Conservation (phyloP, 352 stramenopile genomes). For the Phytophthora cactorum region DNA sequence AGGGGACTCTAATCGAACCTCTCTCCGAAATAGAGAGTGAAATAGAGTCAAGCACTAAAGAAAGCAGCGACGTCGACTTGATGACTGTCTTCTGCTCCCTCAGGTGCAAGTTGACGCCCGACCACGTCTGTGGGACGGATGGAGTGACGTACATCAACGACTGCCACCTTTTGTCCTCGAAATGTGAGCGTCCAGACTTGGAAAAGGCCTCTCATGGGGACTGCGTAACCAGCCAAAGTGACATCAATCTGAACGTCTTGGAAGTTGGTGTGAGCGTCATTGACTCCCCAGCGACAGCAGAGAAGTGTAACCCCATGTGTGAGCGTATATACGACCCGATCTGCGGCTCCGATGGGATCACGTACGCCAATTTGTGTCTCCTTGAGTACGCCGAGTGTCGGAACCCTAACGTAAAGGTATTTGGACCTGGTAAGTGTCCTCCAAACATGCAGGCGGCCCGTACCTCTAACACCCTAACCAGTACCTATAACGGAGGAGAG, state of each 20-base stretch:
- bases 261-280: constrained; percentile 16
- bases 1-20: not conserved
- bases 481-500: constrained; percentile 11
- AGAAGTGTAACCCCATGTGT: constrained; percentile 62
- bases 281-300: constrained; percentile 4
- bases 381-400: constrained; percentile 55
- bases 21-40: not conserved
- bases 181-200: constrained; percentile 51
- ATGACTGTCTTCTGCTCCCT: constrained; percentile 38
- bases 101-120: constrained; percentile 39
- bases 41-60: not conserved
- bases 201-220: constrained; percentile 47
- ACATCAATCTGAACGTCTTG: constrained; percentile 18
- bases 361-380: constrained; percentile 69
- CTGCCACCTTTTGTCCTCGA: constrained; percentile 51
- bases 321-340: constrained; percentile 51
- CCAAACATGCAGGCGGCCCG: constrained; percentile 30
- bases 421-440: constrained; percentile 52
- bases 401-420: constrained; percentile 39
- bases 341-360: constrained; percentile 68
- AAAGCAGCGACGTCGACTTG: constrained; percentile 14
- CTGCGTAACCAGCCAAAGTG: constrained; percentile 17
- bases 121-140: constrained; percentile 58
- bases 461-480: constrained; percentile 8
- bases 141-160: constrained; percentile 62